Conservation (phyloP, 129 eudicot species). For the Lactuca sativa region DNA sequence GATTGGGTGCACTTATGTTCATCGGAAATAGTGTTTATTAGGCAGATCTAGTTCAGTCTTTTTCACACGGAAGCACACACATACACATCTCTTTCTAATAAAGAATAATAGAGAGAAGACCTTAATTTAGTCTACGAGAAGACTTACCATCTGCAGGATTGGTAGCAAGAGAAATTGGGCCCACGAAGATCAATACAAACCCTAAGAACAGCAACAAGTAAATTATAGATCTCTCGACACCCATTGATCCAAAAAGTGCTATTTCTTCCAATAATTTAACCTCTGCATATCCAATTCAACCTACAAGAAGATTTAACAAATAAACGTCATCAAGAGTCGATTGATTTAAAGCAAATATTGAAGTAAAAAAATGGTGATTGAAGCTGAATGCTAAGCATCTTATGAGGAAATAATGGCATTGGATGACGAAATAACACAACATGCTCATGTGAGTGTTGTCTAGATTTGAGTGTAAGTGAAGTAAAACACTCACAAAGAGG, state of each 20-base stretch:
- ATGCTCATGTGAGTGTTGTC: slow-evolving; percentile 28
- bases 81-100: slow-evolving; percentile 13
- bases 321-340: neutral
- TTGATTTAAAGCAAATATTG: neutral
- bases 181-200: slow-evolving; percentile 36
- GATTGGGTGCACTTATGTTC: slow-evolving; percentile 13
- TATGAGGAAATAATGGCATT: slow-evolving; percentile 23
- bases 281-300: slow-evolving; percentile 39
- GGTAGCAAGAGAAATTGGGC: slow-evolving; percentile 51
- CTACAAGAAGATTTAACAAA: slow-evolving; percentile 20
- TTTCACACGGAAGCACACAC: slow-evolving; percentile 19
- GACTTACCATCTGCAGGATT: slow-evolving; percentile 77
- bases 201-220: slow-evolving; percentile 39
- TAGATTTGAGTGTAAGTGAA: slow-evolving; percentile 20
- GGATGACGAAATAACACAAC: slow-evolving; percentile 12
- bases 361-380: neutral
- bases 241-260: slow-evolving; percentile 54
- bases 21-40: slow-evolving; percentile 13
- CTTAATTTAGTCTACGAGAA: slow-evolving; percentile 9
- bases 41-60: slow-evolving; percentile 31
- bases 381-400: neutral
- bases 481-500: slow-evolving; percentile 16
- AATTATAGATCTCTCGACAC: slow-evolving; percentile 53
- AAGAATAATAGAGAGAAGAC: slow-evolving; percentile 6
- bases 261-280: slow-evolving; percentile 26